phyloP scores from a whole-genome alignment of 441 rosid genomes.

The Eruca vesicaria region DNA sequence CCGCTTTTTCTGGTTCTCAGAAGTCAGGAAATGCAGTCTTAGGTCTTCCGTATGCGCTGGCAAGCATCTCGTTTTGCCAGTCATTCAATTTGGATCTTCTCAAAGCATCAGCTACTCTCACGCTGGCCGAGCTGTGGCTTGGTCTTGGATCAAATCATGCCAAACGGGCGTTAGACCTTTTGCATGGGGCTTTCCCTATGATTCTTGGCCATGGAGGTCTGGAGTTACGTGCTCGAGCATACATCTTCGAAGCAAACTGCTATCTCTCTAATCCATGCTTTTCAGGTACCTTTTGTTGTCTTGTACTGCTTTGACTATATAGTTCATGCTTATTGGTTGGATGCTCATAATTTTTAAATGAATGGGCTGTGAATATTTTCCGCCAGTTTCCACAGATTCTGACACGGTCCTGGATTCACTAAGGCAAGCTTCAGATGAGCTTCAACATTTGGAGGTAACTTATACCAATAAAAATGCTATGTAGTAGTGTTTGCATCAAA shows the following conservation, averaged over 20 bases:
- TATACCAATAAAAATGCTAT: constrained; percentile 12
- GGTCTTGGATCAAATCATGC: constrained; percentile 82
- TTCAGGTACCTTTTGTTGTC: constrained; percentile 54
- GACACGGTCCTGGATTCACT: constrained; percentile 74
- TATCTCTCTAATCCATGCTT: constrained; percentile 73
- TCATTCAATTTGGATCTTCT: constrained; percentile 97
- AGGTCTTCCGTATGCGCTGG: constrained; percentile 93
- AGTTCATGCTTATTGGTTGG: not conserved
- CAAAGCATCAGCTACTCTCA: constrained; percentile 89
- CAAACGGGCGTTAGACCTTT: constrained; percentile 71
- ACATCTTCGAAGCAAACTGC: constrained; percentile 88
- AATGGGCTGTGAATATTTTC: constrained; percentile 22
- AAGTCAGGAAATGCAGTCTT: constrained; percentile 94
- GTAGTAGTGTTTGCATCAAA: not conserved
- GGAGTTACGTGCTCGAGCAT: constrained; percentile 92
- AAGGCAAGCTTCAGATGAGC: constrained; percentile 81
- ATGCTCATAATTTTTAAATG: constrained; percentile 3
- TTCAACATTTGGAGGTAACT: constrained; percentile 76
- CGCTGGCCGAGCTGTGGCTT: constrained; percentile 93
- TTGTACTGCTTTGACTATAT: constrained; percentile 7
- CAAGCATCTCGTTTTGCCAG: constrained; percentile 94
- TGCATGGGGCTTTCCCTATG: constrained; percentile 80
- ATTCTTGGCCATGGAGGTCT: constrained; percentile 96
- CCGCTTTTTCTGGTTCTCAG: constrained; percentile 41
- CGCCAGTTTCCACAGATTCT: constrained; percentile 56